These are phyloP conservation scores for Aeschynomene evenia DNA, from an alignment of 306 rosid genomes.

Conservation along the genomic window DNA sequence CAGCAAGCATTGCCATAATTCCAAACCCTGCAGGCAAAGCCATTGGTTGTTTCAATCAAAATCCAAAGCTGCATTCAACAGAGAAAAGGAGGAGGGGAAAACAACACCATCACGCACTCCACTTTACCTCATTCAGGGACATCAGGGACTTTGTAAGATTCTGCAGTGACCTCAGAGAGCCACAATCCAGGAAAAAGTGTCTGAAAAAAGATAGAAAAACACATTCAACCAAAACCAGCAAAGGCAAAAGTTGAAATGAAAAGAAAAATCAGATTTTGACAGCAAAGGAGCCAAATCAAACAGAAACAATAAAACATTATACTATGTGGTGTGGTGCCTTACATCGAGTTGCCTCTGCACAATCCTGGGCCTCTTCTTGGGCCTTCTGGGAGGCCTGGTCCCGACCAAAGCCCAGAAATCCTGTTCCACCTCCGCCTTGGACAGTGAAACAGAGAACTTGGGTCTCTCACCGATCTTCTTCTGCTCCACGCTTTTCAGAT, in stretches of 20 bases:
- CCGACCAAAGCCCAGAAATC: conserved; percentile 41
- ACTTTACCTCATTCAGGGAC: conserved; percentile 39
- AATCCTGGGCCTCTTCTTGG: conserved; percentile 29
- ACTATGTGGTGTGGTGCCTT: conserved; percentile 3
- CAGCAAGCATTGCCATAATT: conserved; percentile 12
- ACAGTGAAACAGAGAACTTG: conserved; percentile 30
- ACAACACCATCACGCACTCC: neutral
- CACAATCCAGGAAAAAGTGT: conserved; percentile 48
- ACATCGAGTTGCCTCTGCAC: conserved; percentile 44
- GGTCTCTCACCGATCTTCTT: neutral
- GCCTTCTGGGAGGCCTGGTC: conserved; percentile 28
- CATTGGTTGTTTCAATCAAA: neutral
- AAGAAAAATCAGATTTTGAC: neutral
- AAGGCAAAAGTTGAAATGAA: neutral
- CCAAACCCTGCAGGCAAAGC: conserved; percentile 14
- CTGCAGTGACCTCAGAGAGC: conserved; percentile 40
- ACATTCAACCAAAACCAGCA: neutral
- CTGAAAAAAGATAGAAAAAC: conserved; percentile 24
- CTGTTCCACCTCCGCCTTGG: conserved; percentile 45
- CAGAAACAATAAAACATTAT: neutral
- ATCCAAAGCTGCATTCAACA: neutral
- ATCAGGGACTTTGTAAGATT: conserved; percentile 47
- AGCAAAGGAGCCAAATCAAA: neutral
- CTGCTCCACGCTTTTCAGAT: conserved; percentile 12
- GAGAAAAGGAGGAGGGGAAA: neutral